Base-by-base conservation (phyloP, 1,284 basidiomycete genomes). In the Rhodotorula sp. region DNA sequence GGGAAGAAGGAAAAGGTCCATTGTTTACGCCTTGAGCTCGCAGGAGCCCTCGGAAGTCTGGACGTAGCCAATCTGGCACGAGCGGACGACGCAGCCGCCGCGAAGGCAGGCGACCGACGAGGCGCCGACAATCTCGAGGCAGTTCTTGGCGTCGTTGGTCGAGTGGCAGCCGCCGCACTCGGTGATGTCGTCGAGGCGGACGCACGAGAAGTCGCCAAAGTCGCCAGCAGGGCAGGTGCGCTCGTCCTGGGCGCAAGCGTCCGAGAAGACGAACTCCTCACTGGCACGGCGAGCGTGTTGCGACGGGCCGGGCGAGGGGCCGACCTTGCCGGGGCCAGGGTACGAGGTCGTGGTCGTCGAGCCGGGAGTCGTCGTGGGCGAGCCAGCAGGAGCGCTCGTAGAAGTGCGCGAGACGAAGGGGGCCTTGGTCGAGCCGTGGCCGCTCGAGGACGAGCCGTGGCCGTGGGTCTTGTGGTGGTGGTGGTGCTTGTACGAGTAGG, bases 151-250 rank as follows among this genome's bases (percentile, higher is more conserved):
- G 29, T 70, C 66, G 46, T 66, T 64, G 15, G 49, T 39, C 11
- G 63, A 24, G 66, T 66, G 54, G 73, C 73, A 74, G 51, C 73
- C 73, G 11, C 73, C 73, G 66, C 73, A 74, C 68, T 74, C 62
- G 46, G 66, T 64, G 9, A 74, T 64, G 49, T 74, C 73, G 64
- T 74, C 73, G 39, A 72, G 66, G n/a, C 71, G 68, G 51, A 74
- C 71, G 62, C 73, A 74, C 60, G 64, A 59, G 64, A 67, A 68
- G 62, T 72, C 73, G 32, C 67, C 71, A 48, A 66, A 63, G 7
- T 20, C 36, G 39, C 68, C 66, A 5, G 59, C 11, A 20, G 73
- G 53, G 73, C 73, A 74, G 19, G 65, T 68, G 47, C 73, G 68
- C 59, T 74, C 71, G 53, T 70, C 71, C 49, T 70, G 65, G 44